Percentiles rank a stretch among this genome's conserved stretches.
Conservation (phyloP, 2,329 filamentous ascomycete species). For the Penicillium sp. region DNA sequence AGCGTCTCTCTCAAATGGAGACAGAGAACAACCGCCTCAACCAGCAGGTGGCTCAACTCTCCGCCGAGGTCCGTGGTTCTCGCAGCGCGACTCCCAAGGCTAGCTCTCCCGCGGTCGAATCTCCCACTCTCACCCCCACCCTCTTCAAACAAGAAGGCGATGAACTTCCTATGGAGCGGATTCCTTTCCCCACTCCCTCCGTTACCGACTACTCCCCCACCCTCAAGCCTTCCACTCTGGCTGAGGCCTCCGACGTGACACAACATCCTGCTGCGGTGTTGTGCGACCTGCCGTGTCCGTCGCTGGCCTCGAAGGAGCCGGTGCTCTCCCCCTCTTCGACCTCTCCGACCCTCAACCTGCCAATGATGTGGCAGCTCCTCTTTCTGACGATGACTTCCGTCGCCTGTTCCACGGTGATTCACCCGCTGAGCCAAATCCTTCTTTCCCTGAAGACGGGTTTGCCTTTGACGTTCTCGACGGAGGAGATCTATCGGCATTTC, state of each 20-base stretch:
- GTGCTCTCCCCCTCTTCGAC: slow-evolving; percentile 45
- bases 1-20: slow-evolving; percentile 61
- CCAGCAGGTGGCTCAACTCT: slow-evolving; percentile 53
- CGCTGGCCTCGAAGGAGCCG: slow-evolving; percentile 60
- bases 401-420: slow-evolving; percentile 62
- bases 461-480: slow-evolving; percentile 66
- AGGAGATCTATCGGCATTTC: slow-evolving; percentile 52
- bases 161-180: slow-evolving; percentile 43
- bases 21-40: slow-evolving; percentile 54
- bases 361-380: slow-evolving; percentile 64
- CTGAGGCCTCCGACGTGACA: slow-evolving; percentile 82
- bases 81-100: slow-evolving; percentile 42
- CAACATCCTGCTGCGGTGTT: slow-evolving; percentile 99
- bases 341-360: slow-evolving; percentile 51
- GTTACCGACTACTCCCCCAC: slow-evolving; percentile 42
- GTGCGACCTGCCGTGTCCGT: slow-evolving; percentile 99
- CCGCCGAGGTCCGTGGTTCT: slow-evolving; percentile 46
- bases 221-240: slow-evolving; percentile 45
- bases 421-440: slow-evolving; percentile 71
- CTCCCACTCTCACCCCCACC: slow-evolving; percentile 43
- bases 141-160: slow-evolving; percentile 48
- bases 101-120: slow-evolving; percentile 34
- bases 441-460: slow-evolving; percentile 74
- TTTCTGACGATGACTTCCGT: slow-evolving; percentile 69
- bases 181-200: slow-evolving; percentile 43